A percentile compares a stretch with the other conserved stretches of the same genome.
phyloP scores from a whole-genome alignment of 2,329 filamentous ascomycete species.

The Ophiocordyceps camponoti-saundersi region DNA sequence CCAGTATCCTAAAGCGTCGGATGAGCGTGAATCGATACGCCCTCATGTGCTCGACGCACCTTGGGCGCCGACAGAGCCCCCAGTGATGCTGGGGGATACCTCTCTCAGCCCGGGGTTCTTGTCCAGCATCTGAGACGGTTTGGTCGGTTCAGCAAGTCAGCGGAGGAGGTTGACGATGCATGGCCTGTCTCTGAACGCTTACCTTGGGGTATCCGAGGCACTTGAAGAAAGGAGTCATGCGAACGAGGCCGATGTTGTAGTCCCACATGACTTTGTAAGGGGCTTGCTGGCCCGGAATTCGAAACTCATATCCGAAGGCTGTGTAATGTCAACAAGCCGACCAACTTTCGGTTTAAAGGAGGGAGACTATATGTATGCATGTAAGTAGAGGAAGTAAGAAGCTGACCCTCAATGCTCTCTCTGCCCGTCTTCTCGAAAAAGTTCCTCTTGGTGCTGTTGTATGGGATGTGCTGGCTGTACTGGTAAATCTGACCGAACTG shows the following conservation, averaged over 20 bases:
- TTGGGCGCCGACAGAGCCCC: constrained; percentile 78
- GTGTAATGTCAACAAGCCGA: neutral
- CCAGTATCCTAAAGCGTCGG: constrained; percentile 63
- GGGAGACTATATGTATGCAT: no score
- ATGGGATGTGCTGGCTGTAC: constrained; percentile 66
- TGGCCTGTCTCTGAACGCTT: constrained; percentile 2
- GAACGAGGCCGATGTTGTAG: constrained; percentile 83
- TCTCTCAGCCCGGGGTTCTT: constrained; percentile 68
- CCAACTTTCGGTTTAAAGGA: neutral
- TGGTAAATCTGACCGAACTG: constrained; percentile 46
- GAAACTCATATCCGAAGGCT: constrained; percentile 80
- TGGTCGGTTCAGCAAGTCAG: constrained; percentile 41
- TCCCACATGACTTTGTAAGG: constrained; percentile 86
- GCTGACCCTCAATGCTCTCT: constrained; percentile 71
- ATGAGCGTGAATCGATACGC: neutral
- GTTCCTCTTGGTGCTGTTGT: constrained; percentile 85
- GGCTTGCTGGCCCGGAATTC: constrained; percentile 45
- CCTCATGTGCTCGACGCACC: constrained; percentile 32
- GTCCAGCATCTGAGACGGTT: constrained; percentile 66
- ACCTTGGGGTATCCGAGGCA: constrained; percentile 79
- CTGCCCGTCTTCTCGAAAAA: constrained; percentile 76
- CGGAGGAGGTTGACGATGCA: neutral
- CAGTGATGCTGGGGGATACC: constrained; percentile 90
- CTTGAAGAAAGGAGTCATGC: constrained; percentile 92
- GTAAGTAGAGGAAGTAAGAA: neutral